Base-by-base conservation (phyloP, 148 eudicot genomes). In the Fagopyrum homotropicum region DNA sequence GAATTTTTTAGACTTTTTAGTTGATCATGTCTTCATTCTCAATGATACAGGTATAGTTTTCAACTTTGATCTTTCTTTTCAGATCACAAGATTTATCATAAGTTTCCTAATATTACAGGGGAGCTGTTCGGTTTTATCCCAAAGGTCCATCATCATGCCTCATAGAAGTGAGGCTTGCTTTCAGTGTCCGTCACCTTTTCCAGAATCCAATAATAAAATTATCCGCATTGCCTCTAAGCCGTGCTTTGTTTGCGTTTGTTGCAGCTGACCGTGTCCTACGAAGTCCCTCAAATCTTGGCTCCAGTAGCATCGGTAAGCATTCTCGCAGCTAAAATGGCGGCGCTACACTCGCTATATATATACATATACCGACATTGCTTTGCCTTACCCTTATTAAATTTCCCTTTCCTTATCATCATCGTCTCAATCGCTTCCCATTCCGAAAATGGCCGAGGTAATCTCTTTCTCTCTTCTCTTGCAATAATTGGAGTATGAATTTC, bases 261-360 rank as follows among this genome's bases (percentile, higher is more conserved):
- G 64, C 96, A 92, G 99, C 90, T 95, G 9, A 89, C 97, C 50
- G 94, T 92, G 79, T 90, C 99, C 40, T 95, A 95, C 75, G 97
- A 95, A 90, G 91, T 95, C 75, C 99, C 98, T 73, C 93, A 77
- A 72, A 71, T 95, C 49, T 75, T 95, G 80, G 75, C 74, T 59
- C 99, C 97, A 46, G 97, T 95, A 79, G 91, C 99, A 82, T 89
- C 99, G 75, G 99, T 95, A 90, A 87, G 93, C 78, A 78, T 73
- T 80, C 66, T 46, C 9, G 43, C 8, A 35, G 17, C 6, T 11
- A 17, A 19, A 59, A 22, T 30, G 7, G 30, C 17, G 57, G 14
- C 48, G 30, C n/a, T n/a, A n/a, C 17, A 12, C 56, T 52, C 56
- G 10, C 29, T 57, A 17, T 10, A 26, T 57, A 57, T 57, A 26